phyloP scores from a whole-genome alignment of 202 grass and related monocot genomes.

The Carex arenaria region DNA sequence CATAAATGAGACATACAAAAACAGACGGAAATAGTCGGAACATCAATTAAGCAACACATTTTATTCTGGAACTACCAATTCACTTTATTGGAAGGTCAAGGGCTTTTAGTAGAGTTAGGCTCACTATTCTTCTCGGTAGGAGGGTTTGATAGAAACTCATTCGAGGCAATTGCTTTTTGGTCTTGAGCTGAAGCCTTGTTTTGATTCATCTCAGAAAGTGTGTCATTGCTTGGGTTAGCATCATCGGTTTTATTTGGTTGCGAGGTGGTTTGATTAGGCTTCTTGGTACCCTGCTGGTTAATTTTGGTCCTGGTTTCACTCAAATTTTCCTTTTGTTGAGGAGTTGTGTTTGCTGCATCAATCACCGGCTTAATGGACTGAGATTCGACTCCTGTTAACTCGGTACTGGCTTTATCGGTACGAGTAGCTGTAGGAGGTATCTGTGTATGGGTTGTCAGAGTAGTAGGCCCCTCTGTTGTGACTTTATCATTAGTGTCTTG shows the following conservation, averaged over 20 bases:
- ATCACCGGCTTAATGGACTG: no score
- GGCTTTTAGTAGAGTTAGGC: neutral
- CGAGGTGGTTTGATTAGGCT: neutral
- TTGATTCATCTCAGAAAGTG: constrained; percentile 4
- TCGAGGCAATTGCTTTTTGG: neutral
- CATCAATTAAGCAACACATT: neutral
- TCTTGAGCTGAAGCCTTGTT: neutral
- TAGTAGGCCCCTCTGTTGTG: neutral
- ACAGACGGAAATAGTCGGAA: neutral
- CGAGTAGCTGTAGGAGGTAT: no score
- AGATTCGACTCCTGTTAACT: no score
- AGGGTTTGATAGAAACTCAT: neutral
- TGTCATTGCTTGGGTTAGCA: neutral
- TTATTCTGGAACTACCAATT: neutral
- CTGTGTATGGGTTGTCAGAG: neutral
- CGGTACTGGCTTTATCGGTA: no score
- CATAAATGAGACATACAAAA: neutral
- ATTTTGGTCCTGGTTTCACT: neutral
- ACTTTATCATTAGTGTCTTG: no score
- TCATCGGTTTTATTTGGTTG: neutral
- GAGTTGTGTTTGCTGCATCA: neutral
- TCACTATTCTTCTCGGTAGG: neutral
- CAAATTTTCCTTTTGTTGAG: neutral
- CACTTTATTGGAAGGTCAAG: neutral
- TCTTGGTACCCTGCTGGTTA: neutral